Evolutionary conservation across 2,329 filamentous ascomycete species (phyloP).

Genomic region (Pestalotiopsis sp.): DNA sequence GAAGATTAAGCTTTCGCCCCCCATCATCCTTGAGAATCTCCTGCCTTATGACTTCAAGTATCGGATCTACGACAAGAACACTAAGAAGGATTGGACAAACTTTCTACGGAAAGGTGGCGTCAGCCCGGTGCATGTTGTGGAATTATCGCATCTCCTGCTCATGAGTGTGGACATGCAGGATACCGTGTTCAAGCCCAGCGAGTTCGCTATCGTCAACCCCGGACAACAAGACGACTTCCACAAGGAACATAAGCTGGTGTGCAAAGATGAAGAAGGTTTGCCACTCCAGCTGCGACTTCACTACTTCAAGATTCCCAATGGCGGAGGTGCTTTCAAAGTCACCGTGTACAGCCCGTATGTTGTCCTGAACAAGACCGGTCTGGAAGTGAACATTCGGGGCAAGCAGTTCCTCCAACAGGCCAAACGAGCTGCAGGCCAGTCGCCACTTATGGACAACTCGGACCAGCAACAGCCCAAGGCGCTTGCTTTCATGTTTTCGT

Average conservation of each 20-base stretch:
- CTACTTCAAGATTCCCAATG: slow-evolving; percentile 86
- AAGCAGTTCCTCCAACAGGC: slow-evolving; percentile 87
- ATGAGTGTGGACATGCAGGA: slow-evolving; percentile 97
- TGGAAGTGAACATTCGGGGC: slow-evolving; percentile 83
- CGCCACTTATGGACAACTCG: slow-evolving; percentile 51
- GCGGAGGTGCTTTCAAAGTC: slow-evolving; percentile 93
- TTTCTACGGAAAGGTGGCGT: slow-evolving; percentile 95
- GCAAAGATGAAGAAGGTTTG: slow-evolving; percentile 83
- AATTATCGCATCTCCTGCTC: slow-evolving; percentile 88
- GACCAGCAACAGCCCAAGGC: slow-evolving; percentile 67
- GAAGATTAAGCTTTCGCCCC: slow-evolving; percentile 87
- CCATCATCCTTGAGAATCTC: slow-evolving; percentile 90
- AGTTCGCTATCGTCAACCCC: slow-evolving; percentile 96
- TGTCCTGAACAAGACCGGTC: slow-evolving; percentile 89
- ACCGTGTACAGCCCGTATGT: slow-evolving; percentile 95
- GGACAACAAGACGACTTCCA: slow-evolving; percentile 85
- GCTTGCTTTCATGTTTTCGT: slow-evolving; percentile 95
- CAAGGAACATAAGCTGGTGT: slow-evolving; percentile 74
- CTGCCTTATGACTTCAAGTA: slow-evolving; percentile 99
- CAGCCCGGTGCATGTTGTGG: slow-evolving; percentile 95
- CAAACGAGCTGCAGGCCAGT: slow-evolving; percentile 80
- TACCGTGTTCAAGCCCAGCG: slow-evolving; percentile 89
- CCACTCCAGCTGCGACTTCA: slow-evolving; percentile 81
- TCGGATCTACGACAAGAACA: slow-evolving; percentile 97
- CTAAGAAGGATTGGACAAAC: slow-evolving; percentile 98